phyloP scores from a whole-genome alignment of 2,329 filamentous ascomycete genomes.

The Alternaria brassicae region DNA sequence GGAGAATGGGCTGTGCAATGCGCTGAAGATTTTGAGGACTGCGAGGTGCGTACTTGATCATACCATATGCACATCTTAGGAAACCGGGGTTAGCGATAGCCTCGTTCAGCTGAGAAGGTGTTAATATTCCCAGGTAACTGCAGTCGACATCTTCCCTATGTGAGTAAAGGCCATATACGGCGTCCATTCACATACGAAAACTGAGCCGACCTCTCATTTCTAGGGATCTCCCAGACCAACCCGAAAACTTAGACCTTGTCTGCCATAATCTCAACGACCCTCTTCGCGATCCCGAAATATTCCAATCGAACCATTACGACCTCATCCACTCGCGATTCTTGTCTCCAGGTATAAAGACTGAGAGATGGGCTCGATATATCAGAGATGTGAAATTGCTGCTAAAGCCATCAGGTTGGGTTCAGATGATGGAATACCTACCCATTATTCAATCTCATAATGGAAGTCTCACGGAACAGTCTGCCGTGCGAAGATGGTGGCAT shows the following conservation, averaged over 20 bases:
- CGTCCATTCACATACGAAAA: neutral
- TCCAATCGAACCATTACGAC: slow-evolving; percentile 76
- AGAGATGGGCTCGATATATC: slow-evolving; percentile 78
- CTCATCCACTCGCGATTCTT: slow-evolving; percentile 81
- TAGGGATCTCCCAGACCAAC: slow-evolving; percentile 42
- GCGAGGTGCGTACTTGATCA: slow-evolving; percentile 42
- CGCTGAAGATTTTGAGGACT: slow-evolving; percentile 48
- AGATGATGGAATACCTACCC: slow-evolving; percentile 87
- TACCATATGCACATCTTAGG: neutral
- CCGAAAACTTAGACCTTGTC: slow-evolving; percentile 47
- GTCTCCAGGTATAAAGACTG: slow-evolving; percentile 72
- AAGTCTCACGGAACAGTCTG: slow-evolving; percentile 65
- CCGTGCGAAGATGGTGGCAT: slow-evolving; percentile 47
- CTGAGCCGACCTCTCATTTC: neutral
- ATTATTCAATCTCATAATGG: slow-evolving; percentile 88
- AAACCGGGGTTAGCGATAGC: neutral
- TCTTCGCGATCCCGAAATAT: slow-evolving; percentile 53
- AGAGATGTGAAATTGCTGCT: slow-evolving; percentile 76
- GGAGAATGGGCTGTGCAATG: slow-evolving; percentile 49
- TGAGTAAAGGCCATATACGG: neutral
- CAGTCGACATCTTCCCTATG: slow-evolving; percentile 48
- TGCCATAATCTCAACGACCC: slow-evolving; percentile 50
- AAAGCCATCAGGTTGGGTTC: slow-evolving; percentile 81
- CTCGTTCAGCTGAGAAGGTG: neutral
- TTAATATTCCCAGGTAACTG: slow-evolving; percentile 45